phyloP scores from a whole-genome alignment of 1,139 yeast genomes.

The Suhomyces bokatorum region DNA sequence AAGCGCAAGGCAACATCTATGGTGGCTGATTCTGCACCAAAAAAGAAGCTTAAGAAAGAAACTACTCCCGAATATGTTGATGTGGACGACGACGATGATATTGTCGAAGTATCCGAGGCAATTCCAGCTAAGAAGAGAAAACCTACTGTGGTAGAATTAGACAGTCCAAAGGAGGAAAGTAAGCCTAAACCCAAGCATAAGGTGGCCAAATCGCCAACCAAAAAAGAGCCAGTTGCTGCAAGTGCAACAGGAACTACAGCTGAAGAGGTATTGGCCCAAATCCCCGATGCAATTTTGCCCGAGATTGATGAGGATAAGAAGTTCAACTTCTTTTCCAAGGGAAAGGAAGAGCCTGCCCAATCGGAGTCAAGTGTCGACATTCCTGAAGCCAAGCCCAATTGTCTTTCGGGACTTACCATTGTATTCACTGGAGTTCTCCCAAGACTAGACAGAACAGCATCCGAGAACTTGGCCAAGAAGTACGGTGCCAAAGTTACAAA shows the following conservation, averaged over 20 bases:
- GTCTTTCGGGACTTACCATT: conserved; percentile 82
- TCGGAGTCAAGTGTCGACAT: conserved; percentile 33
- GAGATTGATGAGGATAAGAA: conserved; percentile 52
- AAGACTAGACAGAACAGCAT: conserved; percentile 69
- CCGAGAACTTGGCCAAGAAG: conserved; percentile 73
- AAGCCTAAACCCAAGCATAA: not conserved
- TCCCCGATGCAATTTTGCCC: conserved; percentile 72
- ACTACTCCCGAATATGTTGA: not conserved
- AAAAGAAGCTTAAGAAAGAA: conserved; percentile 3
- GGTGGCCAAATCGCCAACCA: conserved; percentile 4
- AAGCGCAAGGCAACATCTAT: not conserved
- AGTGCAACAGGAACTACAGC: conserved; percentile 37
- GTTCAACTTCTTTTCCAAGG: conserved; percentile 54
- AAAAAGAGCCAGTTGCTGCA: not conserved
- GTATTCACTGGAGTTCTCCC: conserved; percentile 94
- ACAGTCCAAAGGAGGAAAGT: too few species aligned
- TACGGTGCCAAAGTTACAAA: conserved; percentile 96
- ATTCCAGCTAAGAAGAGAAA: not conserved
- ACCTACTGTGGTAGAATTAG: not conserved
- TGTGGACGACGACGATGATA: not conserved
- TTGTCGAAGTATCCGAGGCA: not conserved
- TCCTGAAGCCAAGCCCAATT: conserved; percentile 80
- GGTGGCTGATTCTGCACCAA: not conserved
- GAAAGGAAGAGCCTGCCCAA: conserved; percentile 25
- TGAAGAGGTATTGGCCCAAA: conserved; percentile 53